These are phyloP conservation scores for Nakazawaea anatomiae DNA, from an alignment of 805 yeast species.

Conservation along the genomic window DNA sequence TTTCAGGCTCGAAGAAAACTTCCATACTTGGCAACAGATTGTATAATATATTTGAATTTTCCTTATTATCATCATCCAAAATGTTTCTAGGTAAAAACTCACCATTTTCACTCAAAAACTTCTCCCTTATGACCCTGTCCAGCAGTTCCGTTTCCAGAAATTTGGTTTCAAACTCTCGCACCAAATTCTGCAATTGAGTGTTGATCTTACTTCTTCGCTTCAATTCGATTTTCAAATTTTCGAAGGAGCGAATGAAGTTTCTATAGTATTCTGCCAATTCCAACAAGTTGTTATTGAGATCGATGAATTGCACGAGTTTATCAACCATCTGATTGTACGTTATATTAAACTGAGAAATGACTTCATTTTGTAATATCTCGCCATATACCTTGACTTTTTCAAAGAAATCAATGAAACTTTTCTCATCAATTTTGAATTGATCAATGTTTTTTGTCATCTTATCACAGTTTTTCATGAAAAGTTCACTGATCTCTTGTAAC, in stretches of 20 bases:
- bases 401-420: constrained; percentile 20
- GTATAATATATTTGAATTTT: constrained; percentile 9
- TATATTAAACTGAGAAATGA: neutral
- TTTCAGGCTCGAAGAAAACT: constrained; percentile 11
- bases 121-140: constrained; percentile 36
- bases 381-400: neutral
- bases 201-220: constrained; percentile 42
- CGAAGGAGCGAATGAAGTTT: constrained; percentile 46
- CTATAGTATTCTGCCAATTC: constrained; percentile 43
- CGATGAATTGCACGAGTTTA: neutral
- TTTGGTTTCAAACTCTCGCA: constrained; percentile 34
- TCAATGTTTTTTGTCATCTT: constrained; percentile 43
- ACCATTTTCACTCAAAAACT: constrained; percentile 43
- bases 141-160: constrained; percentile 32
- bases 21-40: constrained; percentile 9
- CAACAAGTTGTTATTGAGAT: constrained; percentile 2
- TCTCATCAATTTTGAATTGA: constrained; percentile 59
- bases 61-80: constrained; percentile 13
- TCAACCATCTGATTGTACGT: neutral
- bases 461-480: constrained; percentile 44
- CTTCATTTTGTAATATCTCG: neutral
- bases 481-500: constrained; percentile 58
- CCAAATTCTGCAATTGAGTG: constrained; percentile 29
- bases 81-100: constrained; percentile 46
- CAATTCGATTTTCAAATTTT: constrained; percentile 45